Evolutionary conservation across 2,329 filamentous ascomycete species (phyloP).

Genomic region (Dichotomopilus funicola): DNA sequence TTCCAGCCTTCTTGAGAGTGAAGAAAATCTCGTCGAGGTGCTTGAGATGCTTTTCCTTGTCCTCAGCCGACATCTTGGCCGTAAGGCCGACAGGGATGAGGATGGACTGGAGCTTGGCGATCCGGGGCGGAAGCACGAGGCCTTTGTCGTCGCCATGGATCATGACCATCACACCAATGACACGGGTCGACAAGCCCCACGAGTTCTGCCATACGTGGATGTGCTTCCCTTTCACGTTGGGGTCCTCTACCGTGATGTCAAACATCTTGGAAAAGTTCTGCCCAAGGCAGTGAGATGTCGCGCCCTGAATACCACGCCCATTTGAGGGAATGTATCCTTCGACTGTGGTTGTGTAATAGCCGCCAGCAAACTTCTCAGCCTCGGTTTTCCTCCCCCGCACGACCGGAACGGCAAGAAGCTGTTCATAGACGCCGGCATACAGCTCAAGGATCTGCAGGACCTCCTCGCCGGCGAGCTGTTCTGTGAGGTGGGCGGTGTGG

Average conservation of each 20-base stretch:
- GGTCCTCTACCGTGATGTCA: conserved; percentile 94
- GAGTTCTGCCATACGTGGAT: conserved; percentile 97
- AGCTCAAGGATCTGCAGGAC: conserved; percentile 89
- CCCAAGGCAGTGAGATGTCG: conserved; percentile 86
- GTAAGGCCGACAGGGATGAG: conserved; percentile 91
- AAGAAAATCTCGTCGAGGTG: conserved; percentile 66
- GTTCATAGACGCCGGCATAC: conserved; percentile 86
- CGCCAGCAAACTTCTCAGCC: conserved; percentile 96
- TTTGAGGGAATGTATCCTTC: conserved; percentile 96
- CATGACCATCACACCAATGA: conserved; percentile 98
- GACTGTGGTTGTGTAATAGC: conserved; percentile 92
- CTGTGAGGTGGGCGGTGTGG: conserved; percentile 81
- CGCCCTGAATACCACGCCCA: conserved; percentile 93
- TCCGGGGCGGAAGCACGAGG: conserved; percentile 83
- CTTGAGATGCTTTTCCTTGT: conserved; percentile 66
- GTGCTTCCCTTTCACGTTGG: conserved; percentile 69
- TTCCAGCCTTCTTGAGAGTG: conserved; percentile 62
- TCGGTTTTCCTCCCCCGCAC: conserved; percentile 93
- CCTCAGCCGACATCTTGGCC: conserved; percentile 76
- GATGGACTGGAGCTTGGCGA: conserved; percentile 78
- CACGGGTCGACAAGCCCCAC: conserved; percentile 94
- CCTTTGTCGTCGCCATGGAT: conserved; percentile 95
- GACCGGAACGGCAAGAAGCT: conserved; percentile 89
- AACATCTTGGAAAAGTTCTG: conserved; percentile 99
- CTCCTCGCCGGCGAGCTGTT: conserved; percentile 73